Conservation (phyloP, 495 filamentous ascomycete species). For the Penicillium mononematosum region DNA sequence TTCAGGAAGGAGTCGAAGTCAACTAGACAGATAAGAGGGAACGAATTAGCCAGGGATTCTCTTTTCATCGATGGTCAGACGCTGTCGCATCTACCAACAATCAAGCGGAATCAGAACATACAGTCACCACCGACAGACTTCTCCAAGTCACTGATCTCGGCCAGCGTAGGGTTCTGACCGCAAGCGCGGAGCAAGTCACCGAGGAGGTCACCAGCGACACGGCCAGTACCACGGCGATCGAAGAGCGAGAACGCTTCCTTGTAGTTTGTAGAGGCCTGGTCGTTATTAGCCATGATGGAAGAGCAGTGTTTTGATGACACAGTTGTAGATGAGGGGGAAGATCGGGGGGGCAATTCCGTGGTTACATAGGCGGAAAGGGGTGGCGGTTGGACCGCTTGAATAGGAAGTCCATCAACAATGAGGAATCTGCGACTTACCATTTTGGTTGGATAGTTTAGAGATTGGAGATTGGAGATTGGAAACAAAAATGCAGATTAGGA, state of each 20-base stretch:
- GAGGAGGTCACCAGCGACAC: conserved; percentile 78
- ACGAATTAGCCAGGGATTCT: not conserved
- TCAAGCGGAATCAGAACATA: conserved; percentile 45
- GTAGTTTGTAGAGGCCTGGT: conserved; percentile 98
- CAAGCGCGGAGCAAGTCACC: conserved; percentile 94
- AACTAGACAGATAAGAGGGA: conserved; percentile 53
- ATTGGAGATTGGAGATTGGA: conserved; percentile 7
- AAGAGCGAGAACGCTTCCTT: conserved; percentile 99
- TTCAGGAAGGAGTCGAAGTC: conserved; percentile 97
- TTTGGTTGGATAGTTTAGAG: conserved; percentile 9
- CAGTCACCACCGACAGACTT: conserved; percentile 84
- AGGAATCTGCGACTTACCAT: conserved; percentile 17
- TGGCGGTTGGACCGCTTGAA: conserved; percentile 10
- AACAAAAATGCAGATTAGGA: conserved; percentile 14
- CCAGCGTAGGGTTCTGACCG: conserved; percentile 93
- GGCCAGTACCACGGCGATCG: conserved; percentile 95
- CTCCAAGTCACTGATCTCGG: conserved; percentile 89
- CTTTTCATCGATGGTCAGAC: not conserved
- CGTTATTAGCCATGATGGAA: conserved; percentile 34
- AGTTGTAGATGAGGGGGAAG: conserved; percentile 8
- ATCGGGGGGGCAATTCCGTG: not conserved
- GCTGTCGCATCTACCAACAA: not conserved
- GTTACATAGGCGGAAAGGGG: conserved; percentile 7
- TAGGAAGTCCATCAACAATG: conserved; percentile 5
- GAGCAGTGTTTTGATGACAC: conserved; percentile 16